Percentiles rank a stretch among this genome's conserved stretches.
These are phyloP conservation scores for Dipteronia dyeriana DNA, from an alignment of 345 rosid genomes.

Conservation along the genomic window DNA sequence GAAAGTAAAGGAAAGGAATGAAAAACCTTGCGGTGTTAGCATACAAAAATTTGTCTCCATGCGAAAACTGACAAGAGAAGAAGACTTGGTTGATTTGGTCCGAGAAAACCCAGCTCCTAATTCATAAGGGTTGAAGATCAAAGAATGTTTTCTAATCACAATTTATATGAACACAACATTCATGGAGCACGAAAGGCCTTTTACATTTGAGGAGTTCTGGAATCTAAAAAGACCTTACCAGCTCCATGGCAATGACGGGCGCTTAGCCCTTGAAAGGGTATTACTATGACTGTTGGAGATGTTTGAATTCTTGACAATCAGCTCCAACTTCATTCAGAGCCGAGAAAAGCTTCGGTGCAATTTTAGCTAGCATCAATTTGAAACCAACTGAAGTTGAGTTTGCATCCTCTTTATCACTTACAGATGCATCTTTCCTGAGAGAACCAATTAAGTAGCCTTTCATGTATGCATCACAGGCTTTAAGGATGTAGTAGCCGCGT, in stretches of 20 bases:
- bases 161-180: slow-evolving; percentile 14
- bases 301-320: slow-evolving; percentile 60
- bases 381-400: slow-evolving; percentile 86
- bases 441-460: slow-evolving; percentile 90
- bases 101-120: slow-evolving; percentile 34
- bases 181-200: slow-evolving; percentile 10
- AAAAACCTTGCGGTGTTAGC: slow-evolving; percentile 24
- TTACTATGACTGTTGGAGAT: slow-evolving; percentile 39
- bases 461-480: slow-evolving; percentile 93
- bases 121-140: slow-evolving; percentile 16
- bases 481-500: slow-evolving; percentile 85
- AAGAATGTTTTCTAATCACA: slow-evolving; percentile 22
- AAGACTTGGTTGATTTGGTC: slow-evolving; percentile 29
- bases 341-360: slow-evolving; percentile 65
- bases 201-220: slow-evolving; percentile 20
- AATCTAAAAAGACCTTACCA: slow-evolving; percentile 31
- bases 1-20: slow-evolving; percentile 7
- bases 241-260: slow-evolving; percentile 13
- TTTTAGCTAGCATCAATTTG: slow-evolving; percentile 93
- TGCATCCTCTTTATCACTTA: slow-evolving; percentile 39
- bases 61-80: slow-evolving; percentile 21
- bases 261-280: slow-evolving; percentile 2
- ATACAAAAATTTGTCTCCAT: slow-evolving; percentile 18
- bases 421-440: slow-evolving; percentile 69
- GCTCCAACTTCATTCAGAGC: slow-evolving; percentile 74